These are phyloP conservation scores for Pichia kudriavzevii DNA, from an alignment of 1,139 yeast genomes.

Conservation along the genomic window DNA sequence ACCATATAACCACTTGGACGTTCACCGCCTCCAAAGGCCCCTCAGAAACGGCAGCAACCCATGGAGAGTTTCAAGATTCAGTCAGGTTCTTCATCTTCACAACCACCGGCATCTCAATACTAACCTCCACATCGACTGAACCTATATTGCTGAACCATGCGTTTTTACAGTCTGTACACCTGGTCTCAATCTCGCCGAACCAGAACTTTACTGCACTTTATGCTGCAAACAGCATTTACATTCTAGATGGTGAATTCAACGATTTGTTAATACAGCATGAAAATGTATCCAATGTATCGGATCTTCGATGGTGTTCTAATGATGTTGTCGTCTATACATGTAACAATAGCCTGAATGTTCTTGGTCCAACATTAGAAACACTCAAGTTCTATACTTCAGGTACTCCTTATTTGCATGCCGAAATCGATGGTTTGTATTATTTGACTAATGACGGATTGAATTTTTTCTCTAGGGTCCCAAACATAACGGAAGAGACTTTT, in stretches of 20 bases:
- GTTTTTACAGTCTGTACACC: constrained; percentile 30
- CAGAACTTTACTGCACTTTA: constrained; percentile 54
- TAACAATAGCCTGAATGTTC: constrained; percentile 57
- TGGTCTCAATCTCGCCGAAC: constrained; percentile 51
- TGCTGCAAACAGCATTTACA: constrained; percentile 28
- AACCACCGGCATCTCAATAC: constrained; percentile 6
- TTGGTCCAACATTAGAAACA: constrained; percentile 67
- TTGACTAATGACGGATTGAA: constrained; percentile 54
- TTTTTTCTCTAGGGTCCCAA: constrained; percentile 59
- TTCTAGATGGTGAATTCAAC: constrained; percentile 4
- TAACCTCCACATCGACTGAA: neutral
- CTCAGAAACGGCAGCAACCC: constrained; percentile 7
- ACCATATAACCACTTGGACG: constrained; percentile 25
- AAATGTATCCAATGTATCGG: constrained; percentile 34
- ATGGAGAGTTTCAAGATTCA: no score
- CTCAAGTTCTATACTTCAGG: constrained; percentile 35
- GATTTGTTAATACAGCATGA: constrained; percentile 26
- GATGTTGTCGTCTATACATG: constrained; percentile 64
- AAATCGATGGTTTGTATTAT: constrained; percentile 65
- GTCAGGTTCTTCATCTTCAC: constrained; percentile 7
- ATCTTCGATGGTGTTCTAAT: constrained; percentile 77
- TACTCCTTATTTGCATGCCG: constrained; percentile 37
- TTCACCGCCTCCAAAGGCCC: constrained; percentile 27
- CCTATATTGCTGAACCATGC: no score
- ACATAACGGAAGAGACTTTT: constrained; percentile 53